phyloP scores from a whole-genome alignment of 768 basidiomycete genomes.

The Melanogaster broomeanus region DNA sequence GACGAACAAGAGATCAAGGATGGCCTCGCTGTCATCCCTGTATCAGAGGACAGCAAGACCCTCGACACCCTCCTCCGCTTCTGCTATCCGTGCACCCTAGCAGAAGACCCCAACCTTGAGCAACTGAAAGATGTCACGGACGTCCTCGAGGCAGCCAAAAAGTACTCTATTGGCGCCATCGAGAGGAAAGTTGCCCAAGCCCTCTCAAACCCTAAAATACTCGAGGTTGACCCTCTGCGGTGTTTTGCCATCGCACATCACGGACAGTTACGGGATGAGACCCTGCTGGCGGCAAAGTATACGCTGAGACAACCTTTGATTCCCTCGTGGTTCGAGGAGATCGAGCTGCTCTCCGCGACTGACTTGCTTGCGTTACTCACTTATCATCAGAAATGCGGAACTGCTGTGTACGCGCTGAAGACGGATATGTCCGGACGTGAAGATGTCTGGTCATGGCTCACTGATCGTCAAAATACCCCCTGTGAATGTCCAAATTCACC shows the following conservation, averaged over 20 bases:
- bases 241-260: constrained; percentile 33
- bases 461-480: neutral
- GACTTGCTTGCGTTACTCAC: constrained; percentile 27
- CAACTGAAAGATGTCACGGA: constrained; percentile 1
- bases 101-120: constrained; percentile 19
- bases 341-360: constrained; percentile 25
- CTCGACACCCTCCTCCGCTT: constrained; percentile 24
- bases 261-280: constrained; percentile 21
- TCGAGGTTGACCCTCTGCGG: constrained; percentile 24
- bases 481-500: constrained; percentile 1
- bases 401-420: constrained; percentile 8
- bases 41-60: constrained; percentile 20
- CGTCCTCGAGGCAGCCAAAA: constrained; percentile 14
- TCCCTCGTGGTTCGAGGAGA: constrained; percentile 25
- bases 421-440: neutral
- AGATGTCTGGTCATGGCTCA: constrained; percentile 6
- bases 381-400: constrained; percentile 17
- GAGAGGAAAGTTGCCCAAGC: constrained; percentile 15
- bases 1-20: constrained; percentile 14
- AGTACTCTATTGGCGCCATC: constrained; percentile 17
- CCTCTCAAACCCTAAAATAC: constrained; percentile 18
- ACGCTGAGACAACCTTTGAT: constrained; percentile 29
- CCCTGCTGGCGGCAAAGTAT: constrained; percentile 26
- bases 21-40: constrained; percentile 18
- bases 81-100: constrained; percentile 25